phyloP scores from a whole-genome alignment of 768 basidiomycete genomes.

The Peribolospora kevripleyi region DNA sequence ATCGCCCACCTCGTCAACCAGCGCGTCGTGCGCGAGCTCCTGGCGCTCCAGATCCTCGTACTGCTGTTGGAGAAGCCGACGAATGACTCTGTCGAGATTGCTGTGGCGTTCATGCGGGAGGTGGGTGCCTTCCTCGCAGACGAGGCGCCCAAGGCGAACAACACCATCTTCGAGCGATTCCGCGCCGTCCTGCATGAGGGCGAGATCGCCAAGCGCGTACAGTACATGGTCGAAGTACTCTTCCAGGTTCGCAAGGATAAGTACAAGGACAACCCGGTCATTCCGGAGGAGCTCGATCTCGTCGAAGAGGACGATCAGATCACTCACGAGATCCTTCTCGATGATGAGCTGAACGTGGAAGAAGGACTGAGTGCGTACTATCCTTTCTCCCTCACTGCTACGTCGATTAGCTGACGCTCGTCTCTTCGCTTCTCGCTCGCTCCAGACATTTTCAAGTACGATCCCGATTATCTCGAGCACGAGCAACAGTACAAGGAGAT shows the following conservation, averaged over 20 bases:
- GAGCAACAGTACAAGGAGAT: conserved; percentile 84
- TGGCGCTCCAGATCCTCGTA: conserved; percentile 82
- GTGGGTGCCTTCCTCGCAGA: conserved; percentile 84
- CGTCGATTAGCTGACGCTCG: background rate
- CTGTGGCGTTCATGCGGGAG: conserved; percentile 90
- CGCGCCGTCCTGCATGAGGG: conserved; percentile 90
- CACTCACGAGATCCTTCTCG: conserved; percentile 72
- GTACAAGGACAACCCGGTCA: conserved; percentile 91
- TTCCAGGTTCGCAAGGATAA: conserved; percentile 99
- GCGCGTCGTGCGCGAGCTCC: conserved; percentile 71
- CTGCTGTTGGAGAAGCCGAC: conserved; percentile 89
- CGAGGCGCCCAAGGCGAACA: conserved; percentile 81
- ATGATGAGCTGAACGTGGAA: conserved; percentile 81
- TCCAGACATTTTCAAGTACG: conserved; percentile 81
- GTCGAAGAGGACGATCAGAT: conserved; percentile 98
- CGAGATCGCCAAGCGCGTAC: conserved; percentile 77
- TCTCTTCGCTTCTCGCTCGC: background rate
- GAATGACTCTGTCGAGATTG: conserved; percentile 94
- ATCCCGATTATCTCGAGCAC: conserved; percentile 63
- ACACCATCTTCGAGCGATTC: conserved; percentile 88
- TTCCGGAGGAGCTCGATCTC: conserved; percentile 81
- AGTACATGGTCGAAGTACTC: conserved; percentile 98
- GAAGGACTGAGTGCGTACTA: conserved; percentile 62
- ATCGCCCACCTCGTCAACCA: conserved; percentile 72
- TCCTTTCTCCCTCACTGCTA: conserved; percentile 3